A percentile compares a stretch with the other conserved stretches of the same genome.
phyloP scores from a whole-genome alignment of 306 rosid species.

The Bauhinia variegata region DNA sequence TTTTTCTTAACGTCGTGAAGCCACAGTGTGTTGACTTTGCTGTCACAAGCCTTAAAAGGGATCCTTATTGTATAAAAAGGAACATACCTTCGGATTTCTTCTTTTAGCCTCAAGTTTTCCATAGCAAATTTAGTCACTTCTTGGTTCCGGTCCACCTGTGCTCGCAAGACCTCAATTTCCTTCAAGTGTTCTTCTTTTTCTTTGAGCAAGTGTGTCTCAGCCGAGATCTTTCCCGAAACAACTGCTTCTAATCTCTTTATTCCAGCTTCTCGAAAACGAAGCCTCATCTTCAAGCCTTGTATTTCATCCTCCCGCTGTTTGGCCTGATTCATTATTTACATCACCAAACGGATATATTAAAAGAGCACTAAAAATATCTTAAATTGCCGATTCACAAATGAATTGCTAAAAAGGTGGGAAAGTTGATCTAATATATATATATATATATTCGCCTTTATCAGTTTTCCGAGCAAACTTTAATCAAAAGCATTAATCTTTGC shows the following conservation, averaged over 20 bases:
- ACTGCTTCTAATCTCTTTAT: slow-evolving; percentile 90
- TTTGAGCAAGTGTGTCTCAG: slow-evolving; percentile 81
- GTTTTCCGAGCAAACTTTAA: slow-evolving; percentile 2
- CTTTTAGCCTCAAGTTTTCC: slow-evolving; percentile 94
- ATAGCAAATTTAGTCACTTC: slow-evolving; percentile 97
- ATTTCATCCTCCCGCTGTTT: slow-evolving; percentile 98
- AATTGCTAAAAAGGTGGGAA: background rate
- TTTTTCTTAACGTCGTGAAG: slow-evolving; percentile 15
- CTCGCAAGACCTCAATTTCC: slow-evolving; percentile 82
- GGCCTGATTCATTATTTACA: slow-evolving; percentile 56
- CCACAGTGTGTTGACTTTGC: slow-evolving; percentile 14
- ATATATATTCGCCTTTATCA: slow-evolving; percentile 4
- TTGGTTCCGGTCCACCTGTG: slow-evolving; percentile 88
- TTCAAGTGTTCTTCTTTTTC: slow-evolving; percentile 90
- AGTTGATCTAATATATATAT: background rate
- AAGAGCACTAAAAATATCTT: too few relatives aligned
- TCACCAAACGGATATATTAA: too few relatives aligned
- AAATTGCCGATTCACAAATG: background rate
- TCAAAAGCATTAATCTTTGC: slow-evolving; percentile 7
- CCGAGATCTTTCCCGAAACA: slow-evolving; percentile 83
- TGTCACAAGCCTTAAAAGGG: slow-evolving; percentile 12
- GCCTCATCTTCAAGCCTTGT: slow-evolving; percentile 89
- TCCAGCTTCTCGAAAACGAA: slow-evolving; percentile 94
- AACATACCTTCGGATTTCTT: slow-evolving; percentile 87
- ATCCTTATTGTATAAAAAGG: slow-evolving; percentile 26